These are phyloP conservation scores for Debaryomycetaceae sp. DNA, from an alignment of 1,139 yeast genomes.

Conservation along the genomic window DNA sequence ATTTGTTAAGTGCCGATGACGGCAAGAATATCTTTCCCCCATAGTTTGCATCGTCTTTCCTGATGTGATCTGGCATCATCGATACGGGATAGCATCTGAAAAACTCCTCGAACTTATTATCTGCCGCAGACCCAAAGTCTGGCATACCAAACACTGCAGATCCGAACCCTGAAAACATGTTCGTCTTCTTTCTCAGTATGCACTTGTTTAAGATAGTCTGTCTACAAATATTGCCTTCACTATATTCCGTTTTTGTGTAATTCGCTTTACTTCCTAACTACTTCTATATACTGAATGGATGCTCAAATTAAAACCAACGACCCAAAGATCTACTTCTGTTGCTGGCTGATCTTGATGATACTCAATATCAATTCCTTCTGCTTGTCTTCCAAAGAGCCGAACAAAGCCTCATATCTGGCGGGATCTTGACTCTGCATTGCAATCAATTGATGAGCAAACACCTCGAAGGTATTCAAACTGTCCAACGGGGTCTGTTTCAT, in stretches of 20 bases:
- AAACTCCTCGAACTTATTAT: constrained; percentile 61
- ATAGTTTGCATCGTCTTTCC: constrained; percentile 80
- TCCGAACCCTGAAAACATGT: constrained; percentile 47
- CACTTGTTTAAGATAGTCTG: neutral
- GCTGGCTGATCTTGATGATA: constrained; percentile 23
- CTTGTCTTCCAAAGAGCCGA: constrained; percentile 33
- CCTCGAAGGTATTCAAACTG: constrained; percentile 42
- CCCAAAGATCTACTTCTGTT: constrained; percentile 6
- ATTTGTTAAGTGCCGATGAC: constrained; percentile 83
- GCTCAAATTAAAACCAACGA: neutral
- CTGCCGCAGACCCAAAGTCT: constrained; percentile 27
- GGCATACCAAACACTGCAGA: constrained; percentile 38
- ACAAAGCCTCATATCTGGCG: constrained; percentile 33
- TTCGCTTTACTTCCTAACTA: neutral
- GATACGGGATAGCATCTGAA: constrained; percentile 90
- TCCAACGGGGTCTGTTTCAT: constrained; percentile 53
- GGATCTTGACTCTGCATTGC: constrained; percentile 32
- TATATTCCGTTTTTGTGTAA: neutral
- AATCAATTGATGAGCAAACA: constrained; percentile 31
- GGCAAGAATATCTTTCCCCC: constrained; percentile 98
- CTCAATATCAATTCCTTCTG: constrained; percentile 33
- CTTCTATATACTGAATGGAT: neutral
- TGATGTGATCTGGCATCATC: constrained; percentile 80
- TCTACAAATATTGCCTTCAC: neutral
- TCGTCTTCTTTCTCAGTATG: constrained; percentile 1